Base-by-base conservation (phyloP, 306 rosid species). In the Trifolium subterraneum region DNA sequence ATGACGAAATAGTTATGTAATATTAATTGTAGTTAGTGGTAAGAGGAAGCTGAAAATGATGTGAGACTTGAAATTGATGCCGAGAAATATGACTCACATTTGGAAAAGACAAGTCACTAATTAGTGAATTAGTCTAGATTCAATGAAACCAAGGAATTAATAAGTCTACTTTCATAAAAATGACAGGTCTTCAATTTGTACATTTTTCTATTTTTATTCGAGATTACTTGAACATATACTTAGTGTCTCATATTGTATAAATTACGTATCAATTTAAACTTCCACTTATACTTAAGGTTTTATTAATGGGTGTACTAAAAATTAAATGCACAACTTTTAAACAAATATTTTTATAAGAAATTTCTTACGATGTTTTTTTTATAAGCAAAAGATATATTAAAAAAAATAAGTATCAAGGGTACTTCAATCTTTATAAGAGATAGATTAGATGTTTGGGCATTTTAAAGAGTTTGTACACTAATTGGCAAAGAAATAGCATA, bases 131-230 rank as follows among this genome's bases (percentile, higher is more conserved):
- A 67, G 90, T 84, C 94, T 73, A 88, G 84, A 84, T 91, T 86
- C 97, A 91, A 31, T 90, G 97, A 82, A 61, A 73, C 86, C 74
- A 44, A 60, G 41, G 42, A 76, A 72, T 84, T 61, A 72, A 84
- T 61, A 72, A 84, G 90, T 90, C 91, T 65, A 82, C 90, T 39
- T 70, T 44, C 81, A 76, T 79, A 86, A 83, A 79, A 84, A 86
- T 74, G 89, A 90, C 89, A 18, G 73, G 60, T 71, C 72, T 63
- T 63, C 8, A 8, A 62, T 5, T 41, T 79, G 25, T 22, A 22
- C n/a, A n/a, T 60, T 75, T 60, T 54, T 73, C 16, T 55, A 22
- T 66, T 73, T 64, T 25, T 48, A 14, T 11, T 55, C 25, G 18
- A 55, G 62, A 55, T 19, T 55, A 55, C 1, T 55, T 11, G 8